phyloP scores from a whole-genome alignment of 371 early-diverging fungal species.

The Apophysomyces variabilis region DNA sequence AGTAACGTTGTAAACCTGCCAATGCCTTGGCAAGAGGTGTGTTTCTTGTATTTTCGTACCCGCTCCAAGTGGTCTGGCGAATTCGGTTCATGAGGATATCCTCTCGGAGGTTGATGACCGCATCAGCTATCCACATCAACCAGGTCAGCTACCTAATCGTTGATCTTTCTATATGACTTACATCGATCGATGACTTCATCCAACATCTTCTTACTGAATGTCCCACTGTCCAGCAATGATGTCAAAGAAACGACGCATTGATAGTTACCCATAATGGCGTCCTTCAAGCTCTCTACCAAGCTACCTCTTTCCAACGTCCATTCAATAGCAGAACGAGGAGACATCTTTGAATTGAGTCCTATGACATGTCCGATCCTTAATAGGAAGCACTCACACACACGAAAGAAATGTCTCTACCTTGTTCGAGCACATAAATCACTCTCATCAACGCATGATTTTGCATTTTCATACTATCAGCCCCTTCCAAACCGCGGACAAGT shows the following conservation, averaged over 20 bases:
- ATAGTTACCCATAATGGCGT: constrained; percentile 71
- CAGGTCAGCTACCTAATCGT: background rate
- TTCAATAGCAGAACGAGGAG: constrained; percentile 59
- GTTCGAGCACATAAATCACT: constrained; percentile 61
- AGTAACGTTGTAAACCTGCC: constrained; percentile 69
- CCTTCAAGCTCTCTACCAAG: constrained; percentile 60
- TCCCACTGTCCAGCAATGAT: constrained; percentile 60
- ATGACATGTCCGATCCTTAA: background rate
- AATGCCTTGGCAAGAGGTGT: constrained; percentile 53
- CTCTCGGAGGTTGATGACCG: constrained; percentile 67
- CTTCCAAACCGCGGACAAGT: constrained; percentile 42
- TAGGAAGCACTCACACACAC: background rate
- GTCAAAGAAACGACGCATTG: constrained; percentile 56
- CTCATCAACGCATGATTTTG: constrained; percentile 61
- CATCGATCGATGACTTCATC: constrained; percentile 68
- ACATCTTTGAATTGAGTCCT: constrained; percentile 42
- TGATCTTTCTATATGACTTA: constrained; percentile 25
- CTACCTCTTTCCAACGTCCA: constrained; percentile 62
- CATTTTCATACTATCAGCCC: constrained; percentile 45
- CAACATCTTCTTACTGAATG: constrained; percentile 53
- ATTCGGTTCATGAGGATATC: constrained; percentile 67
- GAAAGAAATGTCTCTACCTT: constrained; percentile 36
- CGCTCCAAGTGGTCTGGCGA: constrained; percentile 46
- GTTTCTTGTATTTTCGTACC: constrained; percentile 34
- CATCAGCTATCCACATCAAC: constrained; percentile 50